Conservation (phyloP, 2,329 filamentous ascomycete genomes). For the Aureobasidium sp. region DNA sequence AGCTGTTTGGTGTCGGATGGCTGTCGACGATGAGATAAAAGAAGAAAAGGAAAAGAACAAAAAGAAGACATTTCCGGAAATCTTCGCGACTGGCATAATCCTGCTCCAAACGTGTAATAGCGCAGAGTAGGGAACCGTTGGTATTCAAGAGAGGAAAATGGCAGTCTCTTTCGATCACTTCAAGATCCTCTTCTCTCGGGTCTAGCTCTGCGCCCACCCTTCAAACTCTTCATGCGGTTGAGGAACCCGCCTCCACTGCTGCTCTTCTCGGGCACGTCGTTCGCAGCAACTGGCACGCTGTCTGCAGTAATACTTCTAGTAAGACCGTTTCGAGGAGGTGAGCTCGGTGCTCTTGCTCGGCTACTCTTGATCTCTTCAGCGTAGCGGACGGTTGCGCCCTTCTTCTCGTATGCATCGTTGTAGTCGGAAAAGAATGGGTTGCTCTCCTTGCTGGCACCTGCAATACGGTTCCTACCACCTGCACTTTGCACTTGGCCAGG, state of each 20-base stretch:
- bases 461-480: constrained; percentile 33
- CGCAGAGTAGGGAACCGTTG: background rate
- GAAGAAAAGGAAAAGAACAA: background rate
- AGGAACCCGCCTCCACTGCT: constrained; percentile 54
- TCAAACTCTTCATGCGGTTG: constrained; percentile 73
- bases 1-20: constrained; percentile 4
- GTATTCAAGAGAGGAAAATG: constrained; percentile 7
- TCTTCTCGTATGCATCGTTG: constrained; percentile 56
- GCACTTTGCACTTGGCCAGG: constrained; percentile 27
- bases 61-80: background rate
- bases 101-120: background rate
- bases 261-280: constrained; percentile 19
- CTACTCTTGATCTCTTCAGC: constrained; percentile 30
- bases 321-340: constrained; percentile 49
- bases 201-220: constrained; percentile 52
- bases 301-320: constrained; percentile 55
- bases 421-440: constrained; percentile 82
- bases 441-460: constrained; percentile 32
- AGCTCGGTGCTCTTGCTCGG: constrained; percentile 42
- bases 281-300: constrained; percentile 19
- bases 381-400: constrained; percentile 50
- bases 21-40: background rate
- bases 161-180: background rate
- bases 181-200: constrained; percentile 23
- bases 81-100: background rate